Conservation (phyloP, 176 grass and related monocot species). For the Aegilops umbellulata region DNA sequence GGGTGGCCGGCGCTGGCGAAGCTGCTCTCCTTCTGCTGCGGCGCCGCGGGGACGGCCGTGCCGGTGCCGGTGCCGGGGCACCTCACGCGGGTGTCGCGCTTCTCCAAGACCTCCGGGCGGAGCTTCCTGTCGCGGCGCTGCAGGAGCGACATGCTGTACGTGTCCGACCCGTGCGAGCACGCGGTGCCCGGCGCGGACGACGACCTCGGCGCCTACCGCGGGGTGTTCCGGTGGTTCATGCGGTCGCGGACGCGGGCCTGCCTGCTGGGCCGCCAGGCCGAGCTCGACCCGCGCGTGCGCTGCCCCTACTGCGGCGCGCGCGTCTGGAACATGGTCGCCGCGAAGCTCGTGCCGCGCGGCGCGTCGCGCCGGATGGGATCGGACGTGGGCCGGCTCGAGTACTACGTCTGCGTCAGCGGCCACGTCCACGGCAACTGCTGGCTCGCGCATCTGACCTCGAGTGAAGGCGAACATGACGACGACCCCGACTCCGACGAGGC, state of each 20-base stretch:
- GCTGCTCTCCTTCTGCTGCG: conserved; percentile 83
- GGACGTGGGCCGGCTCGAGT: conserved; percentile 54
- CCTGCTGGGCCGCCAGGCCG: conserved; percentile 44
- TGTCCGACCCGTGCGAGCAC: conserved; percentile 93
- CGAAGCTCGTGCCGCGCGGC: conserved; percentile 61
- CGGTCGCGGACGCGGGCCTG: conserved; percentile 63
- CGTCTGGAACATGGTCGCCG: conserved; percentile 79
- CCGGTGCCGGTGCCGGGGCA: conserved; percentile 34
- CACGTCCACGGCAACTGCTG: conserved; percentile 88
- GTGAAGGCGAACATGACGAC: conserved; percentile 28
- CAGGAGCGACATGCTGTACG: conserved; percentile 63
- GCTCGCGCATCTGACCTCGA: conserved; percentile 68
- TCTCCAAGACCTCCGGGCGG: conserved; percentile 84
- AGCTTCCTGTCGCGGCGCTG: conserved; percentile 75
- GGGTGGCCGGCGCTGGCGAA: conserved; percentile 84
- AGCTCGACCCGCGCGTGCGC: conserved; percentile 55
- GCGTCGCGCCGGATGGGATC: conserved; percentile 56
- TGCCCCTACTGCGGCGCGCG: conserved; percentile 78
- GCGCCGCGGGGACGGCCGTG: conserved; percentile 5
- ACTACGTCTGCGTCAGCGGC: conserved; percentile 82
- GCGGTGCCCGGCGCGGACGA: conserved; percentile 7
- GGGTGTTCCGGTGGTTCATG: conserved; percentile 81
- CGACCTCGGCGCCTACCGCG: conserved; percentile 66
- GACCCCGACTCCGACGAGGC: not conserved
- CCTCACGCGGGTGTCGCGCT: conserved; percentile 52